These are phyloP conservation scores for Pseudogymnoascus sp. DNA, from an alignment of 2,329 filamentous ascomycete species.

Conservation along the genomic window DNA sequence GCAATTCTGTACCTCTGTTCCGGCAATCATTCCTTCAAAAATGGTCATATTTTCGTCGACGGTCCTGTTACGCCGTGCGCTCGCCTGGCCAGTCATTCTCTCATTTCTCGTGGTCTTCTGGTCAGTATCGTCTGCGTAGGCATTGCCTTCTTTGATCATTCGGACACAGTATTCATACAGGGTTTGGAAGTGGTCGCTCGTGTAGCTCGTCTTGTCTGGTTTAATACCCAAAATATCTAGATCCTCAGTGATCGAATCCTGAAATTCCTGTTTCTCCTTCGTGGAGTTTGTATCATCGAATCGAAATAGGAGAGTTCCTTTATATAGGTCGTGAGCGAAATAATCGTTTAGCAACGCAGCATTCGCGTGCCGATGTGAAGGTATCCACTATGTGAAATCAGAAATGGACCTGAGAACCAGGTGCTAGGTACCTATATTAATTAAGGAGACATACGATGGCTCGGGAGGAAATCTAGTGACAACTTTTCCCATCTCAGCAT, in stretches of 20 bases:
- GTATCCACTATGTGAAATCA: conserved; percentile 48
- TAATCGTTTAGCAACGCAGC: conserved; percentile 90
- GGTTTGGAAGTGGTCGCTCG: conserved; percentile 90
- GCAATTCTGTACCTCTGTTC: conserved; percentile 73
- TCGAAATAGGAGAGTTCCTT: conserved; percentile 80
- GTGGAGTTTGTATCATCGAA: conserved; percentile 97
- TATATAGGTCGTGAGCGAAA: conserved; percentile 88
- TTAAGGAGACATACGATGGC: conserved; percentile 58
- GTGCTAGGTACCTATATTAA: neutral
- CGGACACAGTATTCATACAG: conserved; percentile 78
- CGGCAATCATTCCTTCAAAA: conserved; percentile 90
- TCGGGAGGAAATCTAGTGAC: conserved; percentile 90
- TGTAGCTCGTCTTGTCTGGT: conserved; percentile 79
- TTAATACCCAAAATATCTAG: conserved; percentile 84
- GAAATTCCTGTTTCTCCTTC: conserved; percentile 94
- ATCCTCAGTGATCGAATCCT: conserved; percentile 90
- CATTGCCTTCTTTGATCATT: conserved; percentile 78
- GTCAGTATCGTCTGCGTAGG: conserved; percentile 90
- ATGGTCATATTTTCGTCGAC: conserved; percentile 77
- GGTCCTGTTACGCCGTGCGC: conserved; percentile 66
- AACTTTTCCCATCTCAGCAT: conserved; percentile 71
- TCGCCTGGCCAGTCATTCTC: conserved; percentile 75
- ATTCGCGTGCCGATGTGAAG: conserved; percentile 96
- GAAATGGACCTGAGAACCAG: neutral
- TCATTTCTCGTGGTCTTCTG: conserved; percentile 81